These are phyloP conservation scores for Diaporthe sp. DNA, from an alignment of 2,329 filamentous ascomycete species.

Conservation along the genomic window DNA sequence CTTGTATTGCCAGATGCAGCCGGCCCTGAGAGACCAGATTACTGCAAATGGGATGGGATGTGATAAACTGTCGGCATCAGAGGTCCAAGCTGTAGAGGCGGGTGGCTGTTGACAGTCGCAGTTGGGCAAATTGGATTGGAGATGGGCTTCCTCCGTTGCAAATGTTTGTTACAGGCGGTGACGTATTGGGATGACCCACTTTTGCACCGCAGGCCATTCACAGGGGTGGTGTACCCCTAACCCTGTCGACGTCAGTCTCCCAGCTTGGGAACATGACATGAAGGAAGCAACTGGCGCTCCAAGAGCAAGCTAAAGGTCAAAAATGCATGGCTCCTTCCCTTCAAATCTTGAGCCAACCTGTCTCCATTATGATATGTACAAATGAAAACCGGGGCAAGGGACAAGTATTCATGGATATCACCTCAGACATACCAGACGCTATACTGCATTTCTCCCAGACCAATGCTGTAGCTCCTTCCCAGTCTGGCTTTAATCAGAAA, in stretches of 20 bases:
- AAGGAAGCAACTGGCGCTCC: background rate
- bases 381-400: background rate
- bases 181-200: background rate
- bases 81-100: background rate
- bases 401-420: too few species aligned
- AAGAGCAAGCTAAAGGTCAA: background rate
- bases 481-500: background rate
- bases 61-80: background rate
- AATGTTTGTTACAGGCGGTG: constrained; percentile 14
- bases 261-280: background rate
- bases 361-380: background rate
- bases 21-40: background rate
- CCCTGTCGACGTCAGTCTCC: background rate
- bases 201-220: background rate
- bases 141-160: background rate
- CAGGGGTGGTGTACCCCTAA: background rate
- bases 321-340: background rate
- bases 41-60: background rate
- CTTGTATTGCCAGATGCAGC: constrained; percentile 8
- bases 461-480: background rate
- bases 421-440: background rate
- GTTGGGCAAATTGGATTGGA: background rate
- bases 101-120: background rate
- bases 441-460: background rate
- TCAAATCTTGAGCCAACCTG: too few species aligned